Conservation (phyloP, 768 basidiomycete genomes). For the Amanita inopinata region DNA sequence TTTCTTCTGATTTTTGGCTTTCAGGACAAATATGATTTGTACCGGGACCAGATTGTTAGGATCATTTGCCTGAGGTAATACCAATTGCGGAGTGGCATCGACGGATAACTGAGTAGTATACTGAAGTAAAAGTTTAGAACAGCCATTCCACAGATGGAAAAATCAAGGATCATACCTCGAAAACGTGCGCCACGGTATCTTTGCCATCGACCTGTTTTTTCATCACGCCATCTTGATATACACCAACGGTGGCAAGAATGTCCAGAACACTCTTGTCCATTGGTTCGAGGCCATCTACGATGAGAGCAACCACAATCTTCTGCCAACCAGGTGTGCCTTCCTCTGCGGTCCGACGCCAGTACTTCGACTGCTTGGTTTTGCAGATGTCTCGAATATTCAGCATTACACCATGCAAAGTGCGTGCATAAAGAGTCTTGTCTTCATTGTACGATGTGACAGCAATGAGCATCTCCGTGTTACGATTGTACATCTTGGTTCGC, state of each 20-base stretch:
- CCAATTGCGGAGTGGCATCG: constrained; percentile 81
- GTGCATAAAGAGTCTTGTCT: constrained; percentile 84
- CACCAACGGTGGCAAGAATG: constrained; percentile 80
- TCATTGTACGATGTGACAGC: constrained; percentile 93
- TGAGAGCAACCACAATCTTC: constrained; percentile 80
- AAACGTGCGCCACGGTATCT: constrained; percentile 88
- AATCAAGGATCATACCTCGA: constrained; percentile 54
- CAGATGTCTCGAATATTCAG: constrained; percentile 96
- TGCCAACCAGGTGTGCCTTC: constrained; percentile 87
- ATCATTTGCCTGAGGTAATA: constrained; percentile 83
- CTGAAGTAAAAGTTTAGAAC: constrained; percentile 28
- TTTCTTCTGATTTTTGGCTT: constrained; percentile 94
- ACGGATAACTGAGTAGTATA: constrained; percentile 96
- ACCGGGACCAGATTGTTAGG: constrained; percentile 90
- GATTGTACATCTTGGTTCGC: constrained; percentile 75
- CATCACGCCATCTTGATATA: constrained; percentile 93
- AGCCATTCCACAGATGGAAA: neutral
- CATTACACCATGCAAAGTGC: constrained; percentile 94
- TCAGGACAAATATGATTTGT: constrained; percentile 83
- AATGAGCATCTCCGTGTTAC: constrained; percentile 88
- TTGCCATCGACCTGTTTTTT: constrained; percentile 87
- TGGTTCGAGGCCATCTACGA: constrained; percentile 86
- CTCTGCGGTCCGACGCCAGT: constrained; percentile 76
- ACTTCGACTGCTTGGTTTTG: constrained; percentile 91
- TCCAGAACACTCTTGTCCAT: constrained; percentile 96